These are phyloP conservation scores for Kazachstania taianensis DNA, from an alignment of 805 yeast genomes.

Conservation along the genomic window DNA sequence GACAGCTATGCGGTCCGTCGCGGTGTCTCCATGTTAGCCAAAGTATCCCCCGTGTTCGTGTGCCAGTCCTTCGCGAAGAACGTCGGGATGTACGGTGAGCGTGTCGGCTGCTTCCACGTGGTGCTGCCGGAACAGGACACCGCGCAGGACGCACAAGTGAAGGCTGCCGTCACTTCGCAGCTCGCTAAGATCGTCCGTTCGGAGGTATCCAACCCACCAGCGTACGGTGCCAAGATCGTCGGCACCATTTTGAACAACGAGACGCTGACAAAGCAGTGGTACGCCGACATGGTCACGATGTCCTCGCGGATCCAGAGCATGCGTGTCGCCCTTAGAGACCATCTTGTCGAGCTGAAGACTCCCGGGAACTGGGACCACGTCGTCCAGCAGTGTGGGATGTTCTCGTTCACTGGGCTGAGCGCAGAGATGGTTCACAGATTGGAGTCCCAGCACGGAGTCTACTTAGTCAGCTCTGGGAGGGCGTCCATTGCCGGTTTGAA, in stretches of 20 bases:
- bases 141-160: conserved; percentile 32
- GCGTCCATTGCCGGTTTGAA: conserved; percentile 92
- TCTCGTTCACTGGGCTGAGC: conserved; percentile 82
- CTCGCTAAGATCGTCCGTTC: conserved; percentile 66
- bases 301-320: conserved; percentile 69
- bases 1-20: conserved; percentile 72
- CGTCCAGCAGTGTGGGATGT: conserved; percentile 89
- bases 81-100: conserved; percentile 95
- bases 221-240: conserved; percentile 90
- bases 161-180: conserved; percentile 60
- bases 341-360: conserved; percentile 53
- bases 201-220: conserved; percentile 89
- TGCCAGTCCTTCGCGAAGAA: conserved; percentile 97
- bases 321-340: conserved; percentile 59
- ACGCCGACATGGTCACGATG: conserved; percentile 75
- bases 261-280: conserved; percentile 71
- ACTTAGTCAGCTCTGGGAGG: conserved; percentile 74
- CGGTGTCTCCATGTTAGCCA: conserved; percentile 41
- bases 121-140: conserved; percentile 37
- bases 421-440: conserved; percentile 68
- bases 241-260: conserved; percentile 59
- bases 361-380: conserved; percentile 94
- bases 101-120: conserved; percentile 87
- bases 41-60: conserved; percentile 51
- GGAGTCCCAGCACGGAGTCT: conserved; percentile 70